Percentiles rank a stretch among this genome's conserved stretches.
Evolutionary conservation across 164 flowering plant genomes (phyloP).

Genomic region (Chloranthus sessilifolius): DNA sequence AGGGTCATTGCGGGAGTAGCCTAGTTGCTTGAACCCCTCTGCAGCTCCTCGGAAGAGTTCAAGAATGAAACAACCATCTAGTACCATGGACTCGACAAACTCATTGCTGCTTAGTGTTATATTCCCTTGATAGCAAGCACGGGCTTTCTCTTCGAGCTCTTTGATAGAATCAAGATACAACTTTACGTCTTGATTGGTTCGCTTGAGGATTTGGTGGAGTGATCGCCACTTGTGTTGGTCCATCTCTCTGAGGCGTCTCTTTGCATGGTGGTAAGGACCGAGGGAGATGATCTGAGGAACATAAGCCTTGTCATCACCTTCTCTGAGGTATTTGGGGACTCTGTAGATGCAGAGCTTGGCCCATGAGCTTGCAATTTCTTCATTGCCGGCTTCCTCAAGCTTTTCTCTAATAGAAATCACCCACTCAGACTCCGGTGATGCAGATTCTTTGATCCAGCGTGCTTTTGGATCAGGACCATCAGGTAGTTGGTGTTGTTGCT

Average conservation of each 20-base stretch:
- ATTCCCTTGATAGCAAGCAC: conserved; percentile 53
- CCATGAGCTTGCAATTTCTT: conserved; percentile 54
- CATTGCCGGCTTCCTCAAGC: conserved; percentile 50
- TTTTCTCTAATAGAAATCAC: conserved; percentile 60
- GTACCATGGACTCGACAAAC: conserved; percentile 63
- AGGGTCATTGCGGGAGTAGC: conserved; percentile 60
- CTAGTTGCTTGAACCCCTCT: conserved; percentile 47
- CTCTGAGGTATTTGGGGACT: conserved; percentile 41
- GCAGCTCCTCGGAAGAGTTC: conserved; percentile 57
- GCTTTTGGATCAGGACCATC: no score
- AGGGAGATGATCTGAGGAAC: conserved; percentile 61
- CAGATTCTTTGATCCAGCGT: no score
- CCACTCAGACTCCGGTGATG: conserved; percentile 48
- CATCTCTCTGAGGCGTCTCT: conserved; percentile 44
- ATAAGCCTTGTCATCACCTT: conserved; percentile 48
- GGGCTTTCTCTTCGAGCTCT: conserved; percentile 52
- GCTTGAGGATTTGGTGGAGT: conserved; percentile 38
- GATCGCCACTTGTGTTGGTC: conserved; percentile 63
- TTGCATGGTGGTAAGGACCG: conserved; percentile 69
- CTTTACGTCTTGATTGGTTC: conserved; percentile 37
- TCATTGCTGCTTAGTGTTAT: conserved; percentile 37
- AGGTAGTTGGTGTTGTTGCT: conserved; percentile 2
- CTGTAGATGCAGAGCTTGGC: conserved; percentile 45
- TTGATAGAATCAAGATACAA: conserved; percentile 36
- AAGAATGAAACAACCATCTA: conserved; percentile 59